Base-by-base conservation (phyloP, 2,329 filamentous ascomycete species). In the Penicillium brevicompactum region DNA sequence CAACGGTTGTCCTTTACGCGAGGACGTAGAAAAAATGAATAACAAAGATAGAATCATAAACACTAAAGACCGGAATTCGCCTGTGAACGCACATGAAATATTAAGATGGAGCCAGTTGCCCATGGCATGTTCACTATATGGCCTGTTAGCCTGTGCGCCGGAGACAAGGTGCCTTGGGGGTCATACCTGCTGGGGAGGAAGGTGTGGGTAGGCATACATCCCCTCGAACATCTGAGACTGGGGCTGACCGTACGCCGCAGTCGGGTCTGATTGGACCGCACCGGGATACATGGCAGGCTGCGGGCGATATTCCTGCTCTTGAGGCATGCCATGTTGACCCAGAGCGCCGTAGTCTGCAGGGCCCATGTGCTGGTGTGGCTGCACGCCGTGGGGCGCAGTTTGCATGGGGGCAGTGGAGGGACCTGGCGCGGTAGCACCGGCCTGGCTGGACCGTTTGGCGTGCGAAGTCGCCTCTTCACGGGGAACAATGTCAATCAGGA, bases 401-500 rank as follows among this genome's bases (percentile, higher is more conserved):
- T 67, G 76, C 58, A 70, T 75, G 51, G 63, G 60, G 31, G 67
- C 59, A 30, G 68, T 65, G 38, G 76, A 60, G 65, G 76, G 73
- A 34, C 81, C 73, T 59, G 85, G 81, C 7, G 83, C 79, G 42
- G 81, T 79, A 42, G 70, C 74, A 31, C 67, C 72, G 43, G 75
- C 69, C 62, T 78, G 77, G 46, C 77, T 81, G 6, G 87, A 82
- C 61, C 92, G 83, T 79, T 96, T 97, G 40, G 92, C 85, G 71
- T 92, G 91, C 21, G 89, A 87, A 9, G 90, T 84, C 34, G 93
- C 92, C 74, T 99, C 94, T 74, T 99, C 94, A 49, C 94, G 88
- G 3, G 94, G 94, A 5, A 99, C 94, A 59, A 99, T 99, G 71
- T 99, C 94, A 72, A 99, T 99, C 56, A 99, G 82, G 77, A 99